Percentiles rank a stretch among this genome's conserved stretches.
Conservation (phyloP, 2,329 filamentous ascomycete species). For the Fonsecaea erecta region DNA sequence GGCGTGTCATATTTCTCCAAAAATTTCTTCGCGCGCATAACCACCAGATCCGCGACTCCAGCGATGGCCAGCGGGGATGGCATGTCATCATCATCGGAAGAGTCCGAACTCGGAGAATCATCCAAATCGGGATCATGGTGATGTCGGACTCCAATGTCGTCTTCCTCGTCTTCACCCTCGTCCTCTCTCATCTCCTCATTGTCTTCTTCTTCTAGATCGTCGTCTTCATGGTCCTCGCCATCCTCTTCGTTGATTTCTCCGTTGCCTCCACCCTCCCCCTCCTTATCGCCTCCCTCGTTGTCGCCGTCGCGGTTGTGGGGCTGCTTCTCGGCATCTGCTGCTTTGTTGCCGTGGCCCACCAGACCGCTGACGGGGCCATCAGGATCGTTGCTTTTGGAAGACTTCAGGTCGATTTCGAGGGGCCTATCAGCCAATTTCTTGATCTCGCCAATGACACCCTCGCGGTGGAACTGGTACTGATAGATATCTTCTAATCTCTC, state of each 20-base stretch:
- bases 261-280: slow-evolving; percentile 52
- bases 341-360: not conserved
- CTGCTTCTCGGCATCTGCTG: not conserved
- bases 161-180: slow-evolving; percentile 52
- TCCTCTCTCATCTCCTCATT: slow-evolving; percentile 50
- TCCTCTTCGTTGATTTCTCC: slow-evolving; percentile 60
- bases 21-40: slow-evolving; percentile 78
- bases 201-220: slow-evolving; percentile 52
- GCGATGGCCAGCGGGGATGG: slow-evolving; percentile 47
- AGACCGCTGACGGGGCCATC: slow-evolving; percentile 39
- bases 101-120: slow-evolving; percentile 70
- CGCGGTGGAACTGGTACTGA: slow-evolving; percentile 93
- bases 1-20: slow-evolving; percentile 81
- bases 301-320: not conserved
- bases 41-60: slow-evolving; percentile 73
- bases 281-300: slow-evolving; percentile 43
- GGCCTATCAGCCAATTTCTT: slow-evolving; percentile 69
- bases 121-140: slow-evolving; percentile 62
- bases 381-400: slow-evolving; percentile 37
- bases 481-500: slow-evolving; percentile 85
- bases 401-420: slow-evolving; percentile 18
- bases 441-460: slow-evolving; percentile 93
- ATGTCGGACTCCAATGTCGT: slow-evolving; percentile 61
- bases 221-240: slow-evolving; percentile 59
- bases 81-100: slow-evolving; percentile 46